A percentile compares a stretch with the other conserved stretches of the same genome.
Evolutionary conservation across 148 eudicot genomes (phyloP).

Genomic region (Vaccinium myrtillus): DNA sequence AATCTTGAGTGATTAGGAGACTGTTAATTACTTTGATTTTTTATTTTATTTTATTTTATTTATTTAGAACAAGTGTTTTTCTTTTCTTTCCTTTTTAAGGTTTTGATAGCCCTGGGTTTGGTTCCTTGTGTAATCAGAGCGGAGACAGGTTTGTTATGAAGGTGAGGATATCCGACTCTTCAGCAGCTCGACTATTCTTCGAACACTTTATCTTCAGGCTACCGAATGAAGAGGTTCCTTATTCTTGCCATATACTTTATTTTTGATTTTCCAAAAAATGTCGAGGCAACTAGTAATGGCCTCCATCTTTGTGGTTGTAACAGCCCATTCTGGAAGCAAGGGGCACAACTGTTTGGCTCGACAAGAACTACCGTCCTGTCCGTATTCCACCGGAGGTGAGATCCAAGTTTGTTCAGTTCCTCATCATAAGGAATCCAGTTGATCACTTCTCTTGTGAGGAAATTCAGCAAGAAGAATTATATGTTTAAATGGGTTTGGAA

Average conservation of each 20-base stretch:
- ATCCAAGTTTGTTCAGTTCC: slow-evolving; percentile 59
- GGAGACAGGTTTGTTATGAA: slow-evolving; percentile 79
- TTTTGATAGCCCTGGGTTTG: slow-evolving; percentile 9
- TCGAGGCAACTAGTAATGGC: background rate
- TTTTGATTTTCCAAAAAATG: background rate
- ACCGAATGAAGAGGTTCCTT: slow-evolving; percentile 67
- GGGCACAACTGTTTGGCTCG: slow-evolving; percentile 88
- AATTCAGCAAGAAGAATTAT: background rate
- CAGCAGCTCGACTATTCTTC: slow-evolving; percentile 76
- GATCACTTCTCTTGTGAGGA: slow-evolving; percentile 6
- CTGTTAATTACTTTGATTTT: no score
- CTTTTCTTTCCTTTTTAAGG: background rate
- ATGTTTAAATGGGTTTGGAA: background rate
- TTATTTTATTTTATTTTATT: no score
- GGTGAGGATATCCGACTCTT: slow-evolving; percentile 63
- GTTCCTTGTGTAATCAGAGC: slow-evolving; percentile 44
- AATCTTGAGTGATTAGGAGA: no score
- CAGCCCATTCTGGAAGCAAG: slow-evolving; percentile 86
- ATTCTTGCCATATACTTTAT: background rate
- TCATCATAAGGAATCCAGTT: slow-evolving; percentile 38
- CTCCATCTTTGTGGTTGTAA: slow-evolving; percentile 1
- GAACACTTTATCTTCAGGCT: slow-evolving; percentile 78
- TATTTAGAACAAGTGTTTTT: background rate
- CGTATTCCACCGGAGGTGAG: slow-evolving; percentile 71
- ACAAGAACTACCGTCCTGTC: slow-evolving; percentile 80